phyloP scores from a whole-genome alignment of 176 grass and related monocot species.

The Oryza australiensis region DNA sequence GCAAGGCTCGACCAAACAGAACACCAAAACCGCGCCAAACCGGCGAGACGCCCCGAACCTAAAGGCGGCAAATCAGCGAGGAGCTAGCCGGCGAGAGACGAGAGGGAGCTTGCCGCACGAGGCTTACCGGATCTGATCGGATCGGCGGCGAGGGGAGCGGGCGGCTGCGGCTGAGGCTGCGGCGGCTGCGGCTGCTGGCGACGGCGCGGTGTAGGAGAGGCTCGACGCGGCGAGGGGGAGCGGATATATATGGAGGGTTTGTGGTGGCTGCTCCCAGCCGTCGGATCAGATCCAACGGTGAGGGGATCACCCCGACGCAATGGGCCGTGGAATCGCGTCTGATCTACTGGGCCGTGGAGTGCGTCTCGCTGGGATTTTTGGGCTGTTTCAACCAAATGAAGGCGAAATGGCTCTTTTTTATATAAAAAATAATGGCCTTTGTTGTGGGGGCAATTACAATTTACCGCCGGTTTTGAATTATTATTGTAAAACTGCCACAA shows the following conservation, averaged over 20 bases:
- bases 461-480: no score
- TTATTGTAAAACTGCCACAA: no score
- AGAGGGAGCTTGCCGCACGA: neutral
- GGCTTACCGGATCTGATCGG: constrained; percentile 8
- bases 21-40: neutral
- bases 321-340: no score
- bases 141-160: neutral
- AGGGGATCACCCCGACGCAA: no score
- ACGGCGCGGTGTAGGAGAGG: neutral
- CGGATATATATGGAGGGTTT: constrained; percentile 6
- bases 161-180: neutral
- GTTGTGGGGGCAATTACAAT: no score
- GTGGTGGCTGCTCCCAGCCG: neutral
- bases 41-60: no score
- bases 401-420: no score
- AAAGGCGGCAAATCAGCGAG: neutral
- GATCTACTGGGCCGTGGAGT: no score
- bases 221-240: neutral
- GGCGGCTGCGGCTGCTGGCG: no score
- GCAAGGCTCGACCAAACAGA: neutral
- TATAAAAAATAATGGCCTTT: no score
- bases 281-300: constrained; percentile 6
- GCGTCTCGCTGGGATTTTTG: no score
- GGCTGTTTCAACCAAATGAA: no score
- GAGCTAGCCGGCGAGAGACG: neutral